phyloP scores from a whole-genome alignment of 345 rosid species.

The Citrus australasica region DNA sequence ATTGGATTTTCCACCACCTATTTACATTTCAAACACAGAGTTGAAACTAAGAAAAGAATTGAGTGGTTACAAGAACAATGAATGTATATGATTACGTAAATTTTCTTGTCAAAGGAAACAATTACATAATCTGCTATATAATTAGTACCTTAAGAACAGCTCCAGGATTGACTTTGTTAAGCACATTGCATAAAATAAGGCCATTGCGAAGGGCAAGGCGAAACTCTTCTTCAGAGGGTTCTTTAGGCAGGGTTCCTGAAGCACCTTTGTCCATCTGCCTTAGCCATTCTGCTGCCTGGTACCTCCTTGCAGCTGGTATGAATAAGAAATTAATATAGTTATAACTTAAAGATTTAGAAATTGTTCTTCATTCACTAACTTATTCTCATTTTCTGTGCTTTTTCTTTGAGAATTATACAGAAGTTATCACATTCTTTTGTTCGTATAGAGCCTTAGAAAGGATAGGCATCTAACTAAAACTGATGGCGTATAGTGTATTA shows the following conservation, averaged over 20 bases:
- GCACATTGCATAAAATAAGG: conserved; percentile 91
- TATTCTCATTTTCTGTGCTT: too few relatives aligned
- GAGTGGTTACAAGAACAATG: not conserved
- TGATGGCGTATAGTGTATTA: not conserved
- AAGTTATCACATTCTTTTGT: not conserved
- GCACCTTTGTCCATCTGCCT: conserved; percentile 80
- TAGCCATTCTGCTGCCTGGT: conserved; percentile 91
- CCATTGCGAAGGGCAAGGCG: conserved; percentile 77
- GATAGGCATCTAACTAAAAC: not conserved
- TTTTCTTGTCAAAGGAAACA: not conserved
- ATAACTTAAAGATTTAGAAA: not conserved
- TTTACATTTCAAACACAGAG: not conserved
- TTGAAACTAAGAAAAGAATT: not conserved
- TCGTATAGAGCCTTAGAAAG: not conserved
- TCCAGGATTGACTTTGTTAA: conserved; percentile 94
- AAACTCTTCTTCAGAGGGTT: conserved; percentile 82
- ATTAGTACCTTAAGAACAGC: conserved; percentile 75
- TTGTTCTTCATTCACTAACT: not conserved
- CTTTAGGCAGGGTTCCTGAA: conserved; percentile 48
- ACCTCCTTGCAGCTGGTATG: conserved; percentile 69
- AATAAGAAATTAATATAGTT: not conserved
- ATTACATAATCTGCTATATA: not conserved
- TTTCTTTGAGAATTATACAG: not conserved
- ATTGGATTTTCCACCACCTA: conserved; percentile 86
- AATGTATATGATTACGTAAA: not conserved